phyloP scores from a whole-genome alignment of 2,329 filamentous ascomycete species.

The Cladophialophora psammophila region DNA sequence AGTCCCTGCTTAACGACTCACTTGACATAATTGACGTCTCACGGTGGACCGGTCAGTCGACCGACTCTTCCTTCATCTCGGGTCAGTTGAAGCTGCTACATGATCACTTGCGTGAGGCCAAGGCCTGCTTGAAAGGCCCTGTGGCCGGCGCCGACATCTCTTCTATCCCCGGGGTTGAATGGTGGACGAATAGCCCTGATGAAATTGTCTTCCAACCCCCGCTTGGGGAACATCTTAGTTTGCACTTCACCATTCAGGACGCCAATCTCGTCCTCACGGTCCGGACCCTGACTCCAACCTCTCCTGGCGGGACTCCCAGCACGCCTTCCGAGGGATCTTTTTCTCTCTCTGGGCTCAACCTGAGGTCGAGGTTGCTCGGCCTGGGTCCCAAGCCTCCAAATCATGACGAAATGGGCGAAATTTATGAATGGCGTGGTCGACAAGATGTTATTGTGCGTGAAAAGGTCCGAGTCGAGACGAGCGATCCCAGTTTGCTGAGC shows the following conservation, averaged over 20 bases:
- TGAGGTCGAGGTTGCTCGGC: conserved; percentile 64
- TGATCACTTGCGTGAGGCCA: conserved; percentile 68
- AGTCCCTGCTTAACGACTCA: conserved; percentile 80
- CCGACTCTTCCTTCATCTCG: conserved; percentile 64
- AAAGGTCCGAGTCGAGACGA: conserved; percentile 86
- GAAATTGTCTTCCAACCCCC: conserved; percentile 71
- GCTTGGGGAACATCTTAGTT: conserved; percentile 72
- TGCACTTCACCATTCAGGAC: conserved; percentile 74
- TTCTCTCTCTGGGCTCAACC: conserved; percentile 62
- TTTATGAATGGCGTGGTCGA: conserved; percentile 71
- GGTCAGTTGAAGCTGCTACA: conserved; percentile 65
- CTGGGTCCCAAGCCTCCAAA: conserved; percentile 59
- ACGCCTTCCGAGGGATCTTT: conserved; percentile 73
- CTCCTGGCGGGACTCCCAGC: conserved; percentile 62
- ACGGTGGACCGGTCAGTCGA: conserved; percentile 72
- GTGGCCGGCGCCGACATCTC: conserved; percentile 28
- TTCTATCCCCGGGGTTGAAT: conserved; percentile 54
- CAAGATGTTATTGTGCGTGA: conserved; percentile 85
- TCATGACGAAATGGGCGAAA: conserved; percentile 80
- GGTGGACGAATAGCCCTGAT: conserved; percentile 63
- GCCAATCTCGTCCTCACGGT: conserved; percentile 73
- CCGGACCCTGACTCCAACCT: conserved; percentile 72
- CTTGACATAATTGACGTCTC: conserved; percentile 84
- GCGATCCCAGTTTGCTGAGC: conserved; percentile 85
- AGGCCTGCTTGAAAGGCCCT: conserved; percentile 62